These are phyloP conservation scores for Leishmania guyanensis DNA, from an alignment of 208 protist genomes.

Conservation along the genomic window DNA sequence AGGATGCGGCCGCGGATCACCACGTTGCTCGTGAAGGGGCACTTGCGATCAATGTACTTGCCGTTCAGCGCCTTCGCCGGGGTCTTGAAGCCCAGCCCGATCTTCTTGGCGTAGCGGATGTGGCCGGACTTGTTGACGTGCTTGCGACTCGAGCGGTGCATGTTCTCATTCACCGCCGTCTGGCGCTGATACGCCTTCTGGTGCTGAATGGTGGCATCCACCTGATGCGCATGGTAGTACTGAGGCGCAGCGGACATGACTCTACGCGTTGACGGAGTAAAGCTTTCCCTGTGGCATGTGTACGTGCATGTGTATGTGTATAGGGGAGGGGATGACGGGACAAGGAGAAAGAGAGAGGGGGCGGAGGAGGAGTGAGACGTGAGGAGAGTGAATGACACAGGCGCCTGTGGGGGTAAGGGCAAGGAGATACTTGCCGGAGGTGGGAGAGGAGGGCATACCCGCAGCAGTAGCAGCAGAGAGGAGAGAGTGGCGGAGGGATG, in stretches of 20 bases:
- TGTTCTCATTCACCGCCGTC: constrained; percentile 91
- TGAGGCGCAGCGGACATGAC: constrained; percentile 47
- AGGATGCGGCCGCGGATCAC: constrained; percentile 99
- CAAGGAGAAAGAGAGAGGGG: not conserved
- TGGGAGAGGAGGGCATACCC: not conserved
- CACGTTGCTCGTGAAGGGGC: constrained; percentile 99
- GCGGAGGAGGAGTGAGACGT: constrained; percentile 2
- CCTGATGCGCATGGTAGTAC: constrained; percentile 73
- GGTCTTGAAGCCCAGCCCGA: constrained; percentile 98
- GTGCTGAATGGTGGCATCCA: constrained; percentile 91
- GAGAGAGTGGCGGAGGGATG: not conserved
- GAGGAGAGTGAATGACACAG: not conserved
- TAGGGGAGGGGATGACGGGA: not conserved
- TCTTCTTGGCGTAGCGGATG: constrained; percentile 94
- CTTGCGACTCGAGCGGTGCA: constrained; percentile 63
- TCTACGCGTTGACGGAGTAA: not conserved
- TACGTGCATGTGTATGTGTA: not conserved
- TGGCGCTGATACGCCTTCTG: constrained; percentile 93
- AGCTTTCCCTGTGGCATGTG: not conserved
- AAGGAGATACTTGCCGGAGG: not conserved
- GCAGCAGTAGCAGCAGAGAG: not conserved
- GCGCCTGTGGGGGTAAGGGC: not conserved
- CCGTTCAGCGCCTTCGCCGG: constrained; percentile 98
- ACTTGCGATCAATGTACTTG: constrained; percentile 99
- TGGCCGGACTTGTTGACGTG: constrained; percentile 72